These are phyloP conservation scores for Flaveria brownii DNA, from an alignment of 129 eudicot genomes.

Conservation along the genomic window DNA sequence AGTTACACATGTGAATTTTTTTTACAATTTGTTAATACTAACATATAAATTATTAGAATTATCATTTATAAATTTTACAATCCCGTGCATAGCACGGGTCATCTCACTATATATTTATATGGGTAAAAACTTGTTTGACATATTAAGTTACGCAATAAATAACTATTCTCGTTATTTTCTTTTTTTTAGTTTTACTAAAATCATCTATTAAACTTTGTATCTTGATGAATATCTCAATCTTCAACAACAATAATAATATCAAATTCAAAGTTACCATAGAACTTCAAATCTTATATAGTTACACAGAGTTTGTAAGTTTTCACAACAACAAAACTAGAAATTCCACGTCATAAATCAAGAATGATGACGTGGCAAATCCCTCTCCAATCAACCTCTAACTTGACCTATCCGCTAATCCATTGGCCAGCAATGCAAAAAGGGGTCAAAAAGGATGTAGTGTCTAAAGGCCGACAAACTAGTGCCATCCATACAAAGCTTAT, in stretches of 20 bases:
- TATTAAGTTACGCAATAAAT: background rate
- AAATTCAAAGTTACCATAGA: background rate
- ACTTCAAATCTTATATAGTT: background rate
- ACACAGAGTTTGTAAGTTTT: slow-evolving; percentile 6
- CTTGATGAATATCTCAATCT: no score
- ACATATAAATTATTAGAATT: no score
- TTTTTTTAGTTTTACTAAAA: no score
- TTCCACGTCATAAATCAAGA: slow-evolving; percentile 21
- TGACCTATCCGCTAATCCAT: slow-evolving; percentile 25
- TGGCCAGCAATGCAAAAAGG: slow-evolving; percentile 16
- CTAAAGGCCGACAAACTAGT: background rate
- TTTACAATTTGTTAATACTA: no score
- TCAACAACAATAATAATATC: no score
- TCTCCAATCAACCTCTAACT: slow-evolving; percentile 30
- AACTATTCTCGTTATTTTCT: background rate
- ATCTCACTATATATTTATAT: no score
- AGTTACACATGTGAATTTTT: no score
- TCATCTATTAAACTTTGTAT: no score
- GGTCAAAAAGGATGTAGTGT: background rate
- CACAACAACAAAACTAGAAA: slow-evolving; percentile 6
- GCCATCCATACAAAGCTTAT: background rate
- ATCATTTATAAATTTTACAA: no score
- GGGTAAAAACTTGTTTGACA: no score
- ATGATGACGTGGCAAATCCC: slow-evolving; percentile 29
- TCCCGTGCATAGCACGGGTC: no score